Percentiles rank a stretch among this genome's conserved stretches.
These are phyloP conservation scores for Hirschioporus abietinus DNA, from an alignment of 768 basidiomycete genomes.

Conservation along the genomic window DNA sequence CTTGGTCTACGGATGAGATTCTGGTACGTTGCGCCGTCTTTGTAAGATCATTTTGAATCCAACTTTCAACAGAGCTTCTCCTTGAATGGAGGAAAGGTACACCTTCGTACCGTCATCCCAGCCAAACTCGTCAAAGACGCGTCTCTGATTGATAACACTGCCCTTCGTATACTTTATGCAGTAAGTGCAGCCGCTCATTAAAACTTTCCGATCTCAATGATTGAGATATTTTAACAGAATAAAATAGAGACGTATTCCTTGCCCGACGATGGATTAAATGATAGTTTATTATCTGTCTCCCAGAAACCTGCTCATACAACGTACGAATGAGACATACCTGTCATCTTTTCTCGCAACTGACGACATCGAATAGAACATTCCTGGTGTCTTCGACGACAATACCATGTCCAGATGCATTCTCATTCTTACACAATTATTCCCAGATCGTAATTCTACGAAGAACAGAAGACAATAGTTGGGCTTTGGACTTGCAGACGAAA, in stretches of 20 bases:
- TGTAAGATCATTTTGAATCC: not conserved
- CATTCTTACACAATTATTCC: not conserved
- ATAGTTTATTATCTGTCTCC: not conserved
- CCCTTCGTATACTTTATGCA: not conserved
- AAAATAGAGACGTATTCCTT: not conserved
- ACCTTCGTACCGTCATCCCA: not conserved
- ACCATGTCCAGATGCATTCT: not conserved
- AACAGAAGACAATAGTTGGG: not conserved
- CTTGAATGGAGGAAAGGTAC: not conserved
- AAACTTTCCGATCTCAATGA: not conserved
- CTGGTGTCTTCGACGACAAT: not conserved
- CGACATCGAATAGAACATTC: not conserved
- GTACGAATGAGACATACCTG: not conserved
- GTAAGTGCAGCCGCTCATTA: not conserved
- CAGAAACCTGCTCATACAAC: not conserved
- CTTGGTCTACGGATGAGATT: not conserved
- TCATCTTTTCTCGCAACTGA: not conserved
- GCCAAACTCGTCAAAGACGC: not conserved
- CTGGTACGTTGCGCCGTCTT: not conserved
- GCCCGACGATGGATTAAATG: not conserved
- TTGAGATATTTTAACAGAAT: not conserved
- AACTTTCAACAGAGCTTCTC: not conserved
- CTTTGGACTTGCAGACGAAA: not conserved
- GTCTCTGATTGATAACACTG: not conserved
- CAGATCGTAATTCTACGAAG: not conserved